Percentiles rank a stretch among this genome's conserved stretches.
Conservation (phyloP, 768 basidiomycete species). For the Lentinula sp. region DNA sequence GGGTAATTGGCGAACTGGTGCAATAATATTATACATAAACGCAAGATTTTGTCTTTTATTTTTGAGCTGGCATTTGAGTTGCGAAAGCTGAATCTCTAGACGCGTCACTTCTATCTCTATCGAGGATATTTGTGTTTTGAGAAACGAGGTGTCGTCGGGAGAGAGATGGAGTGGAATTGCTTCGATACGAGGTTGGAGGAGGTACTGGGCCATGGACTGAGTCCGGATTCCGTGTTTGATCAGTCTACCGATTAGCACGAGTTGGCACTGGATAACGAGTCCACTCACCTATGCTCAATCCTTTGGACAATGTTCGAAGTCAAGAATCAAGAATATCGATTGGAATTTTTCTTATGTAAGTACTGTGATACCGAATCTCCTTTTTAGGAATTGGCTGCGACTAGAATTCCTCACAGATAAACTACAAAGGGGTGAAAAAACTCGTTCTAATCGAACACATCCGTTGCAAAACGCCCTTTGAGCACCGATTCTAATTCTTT, state of each 20-base stretch:
- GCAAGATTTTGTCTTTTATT: background rate
- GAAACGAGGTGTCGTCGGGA: background rate
- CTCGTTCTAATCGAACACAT: conserved; percentile 34
- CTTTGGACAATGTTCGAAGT: too few species aligned
- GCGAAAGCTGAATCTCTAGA: background rate
- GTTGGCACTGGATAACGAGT: too few species aligned
- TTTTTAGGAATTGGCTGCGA: background rate
- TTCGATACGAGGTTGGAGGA: background rate
- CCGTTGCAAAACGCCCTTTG: conserved; percentile 36
- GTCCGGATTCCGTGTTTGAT: background rate
- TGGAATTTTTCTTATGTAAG: too few species aligned
- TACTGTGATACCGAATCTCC: too few species aligned
- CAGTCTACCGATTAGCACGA: too few species aligned
- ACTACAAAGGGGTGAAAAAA: background rate
- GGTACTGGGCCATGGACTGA: background rate
- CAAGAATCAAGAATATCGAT: too few species aligned
- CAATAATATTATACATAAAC: background rate
- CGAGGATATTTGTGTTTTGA: background rate
- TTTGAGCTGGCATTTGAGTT: background rate
- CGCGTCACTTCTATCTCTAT: background rate
- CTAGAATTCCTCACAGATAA: too few species aligned
- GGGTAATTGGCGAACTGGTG: conserved; percentile 2
- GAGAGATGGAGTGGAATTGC: background rate
- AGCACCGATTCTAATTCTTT: conserved; percentile 25
- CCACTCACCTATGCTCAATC: too few species aligned